phyloP scores from a whole-genome alignment of 768 basidiomycete species.

The Hericium coralloides region DNA sequence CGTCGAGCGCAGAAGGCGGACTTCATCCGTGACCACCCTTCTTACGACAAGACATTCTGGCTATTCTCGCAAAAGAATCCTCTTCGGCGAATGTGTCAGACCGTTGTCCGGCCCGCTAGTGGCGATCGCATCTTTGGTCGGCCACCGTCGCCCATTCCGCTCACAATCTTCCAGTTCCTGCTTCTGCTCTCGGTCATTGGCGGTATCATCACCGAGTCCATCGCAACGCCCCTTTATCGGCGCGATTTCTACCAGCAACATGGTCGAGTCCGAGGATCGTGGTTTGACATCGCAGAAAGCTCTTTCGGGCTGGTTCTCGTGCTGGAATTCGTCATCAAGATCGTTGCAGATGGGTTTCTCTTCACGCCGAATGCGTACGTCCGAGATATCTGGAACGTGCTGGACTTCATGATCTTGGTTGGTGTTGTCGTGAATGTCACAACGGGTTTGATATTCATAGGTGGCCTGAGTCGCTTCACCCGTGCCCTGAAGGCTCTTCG shows the following conservation, averaged over 20 bases:
- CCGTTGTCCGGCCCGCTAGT: conserved; percentile 69
- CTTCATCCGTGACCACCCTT: conserved; percentile 82
- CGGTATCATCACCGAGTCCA: conserved; percentile 71
- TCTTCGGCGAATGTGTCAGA: conserved; percentile 71
- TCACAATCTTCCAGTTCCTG: conserved; percentile 64
- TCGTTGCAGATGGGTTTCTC: conserved; percentile 85
- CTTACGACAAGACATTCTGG: conserved; percentile 88
- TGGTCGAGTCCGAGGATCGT: conserved; percentile 57
- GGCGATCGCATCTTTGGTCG: conserved; percentile 86
- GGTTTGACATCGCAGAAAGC: conserved; percentile 83
- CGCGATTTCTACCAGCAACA: conserved; percentile 54
- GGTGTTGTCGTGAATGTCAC: conserved; percentile 70
- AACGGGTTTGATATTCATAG: conserved; percentile 64
- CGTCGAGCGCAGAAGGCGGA: conserved; percentile 70
- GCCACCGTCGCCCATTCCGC: conserved; percentile 52
- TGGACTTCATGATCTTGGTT: conserved; percentile 80
- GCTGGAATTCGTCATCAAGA: conserved; percentile 81
- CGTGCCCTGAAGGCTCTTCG: conserved; percentile 82
- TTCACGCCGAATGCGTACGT: conserved; percentile 91
- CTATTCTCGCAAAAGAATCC: conserved; percentile 73
- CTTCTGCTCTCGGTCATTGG: conserved; percentile 71
- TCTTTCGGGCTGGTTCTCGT: conserved; percentile 64
- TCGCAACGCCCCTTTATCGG: conserved; percentile 82
- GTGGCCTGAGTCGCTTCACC: conserved; percentile 74
- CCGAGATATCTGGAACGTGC: conserved; percentile 83